Conservation (phyloP, 257 asterid genomes). For the Jaltomata sinuosa region DNA sequence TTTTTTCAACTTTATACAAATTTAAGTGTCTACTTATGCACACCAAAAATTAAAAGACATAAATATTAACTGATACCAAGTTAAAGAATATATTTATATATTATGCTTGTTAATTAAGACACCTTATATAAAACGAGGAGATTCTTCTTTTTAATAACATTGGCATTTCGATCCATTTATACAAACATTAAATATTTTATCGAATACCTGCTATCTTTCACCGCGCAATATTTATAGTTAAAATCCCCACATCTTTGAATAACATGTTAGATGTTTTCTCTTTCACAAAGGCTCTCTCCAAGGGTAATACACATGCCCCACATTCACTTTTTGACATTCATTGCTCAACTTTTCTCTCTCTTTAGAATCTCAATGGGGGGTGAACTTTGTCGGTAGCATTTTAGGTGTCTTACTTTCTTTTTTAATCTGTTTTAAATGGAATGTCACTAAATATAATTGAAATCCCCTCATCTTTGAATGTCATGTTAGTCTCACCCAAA, state of each 20-base stretch:
- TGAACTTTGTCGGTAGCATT: not conserved
- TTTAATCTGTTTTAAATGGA: not conserved
- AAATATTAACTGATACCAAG: too few species aligned
- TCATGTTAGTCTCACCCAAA: not conserved
- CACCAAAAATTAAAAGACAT: too few species aligned
- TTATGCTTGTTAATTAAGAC: too few species aligned
- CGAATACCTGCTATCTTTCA: not conserved
- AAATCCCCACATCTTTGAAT: not conserved
- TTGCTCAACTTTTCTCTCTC: not conserved
- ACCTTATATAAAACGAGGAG: too few species aligned
- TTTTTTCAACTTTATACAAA: too few species aligned
- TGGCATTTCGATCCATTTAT: too few species aligned
- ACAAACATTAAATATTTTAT: not conserved
- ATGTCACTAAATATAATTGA: not conserved
- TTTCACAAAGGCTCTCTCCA: too few species aligned
- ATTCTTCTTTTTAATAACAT: too few species aligned
- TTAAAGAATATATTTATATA: too few species aligned
- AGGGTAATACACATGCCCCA: too few species aligned
- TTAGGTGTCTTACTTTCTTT: not conserved
- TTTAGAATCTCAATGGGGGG: not conserved
- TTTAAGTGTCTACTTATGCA: too few species aligned
- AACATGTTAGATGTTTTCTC: not conserved
- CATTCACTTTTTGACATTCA: too few species aligned
- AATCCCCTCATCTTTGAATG: not conserved
- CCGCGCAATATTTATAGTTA: not conserved